Base-by-base conservation (phyloP, 2,329 filamentous ascomycete species). In the Clonostachys byssicola region DNA sequence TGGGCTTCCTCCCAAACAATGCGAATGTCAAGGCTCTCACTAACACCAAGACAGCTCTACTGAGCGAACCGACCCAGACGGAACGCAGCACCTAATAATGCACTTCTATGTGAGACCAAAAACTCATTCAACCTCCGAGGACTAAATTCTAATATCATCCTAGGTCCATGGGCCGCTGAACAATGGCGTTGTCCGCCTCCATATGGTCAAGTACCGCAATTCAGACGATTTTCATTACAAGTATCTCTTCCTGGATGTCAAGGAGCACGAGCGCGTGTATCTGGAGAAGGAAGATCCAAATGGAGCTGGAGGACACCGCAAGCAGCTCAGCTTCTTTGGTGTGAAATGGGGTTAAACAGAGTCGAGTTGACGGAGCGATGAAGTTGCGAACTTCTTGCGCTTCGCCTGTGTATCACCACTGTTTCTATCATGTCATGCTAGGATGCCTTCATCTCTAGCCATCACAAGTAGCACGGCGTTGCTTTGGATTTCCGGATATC, bases 41-140 rank as follows among this genome's bases (percentile, higher is more conserved):
- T 40, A 55, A 45, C 70, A 39, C 30, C 38, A n/a, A 41, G 3
- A 34, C 52, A 88, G 85, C 5, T 86, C 86, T 1, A 82, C 78
- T 0, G 71, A 81, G 18, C 81, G 81, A 51, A 89, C 78, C 7
- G 92, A 96, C 60, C 71, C 77, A 12, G 76, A 82, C 51, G 92
- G 92, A 5, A 84, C 83, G 17, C 85, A 95, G 52, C 91, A 96
- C 63, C 64, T 96, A 52, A 71, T 82, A 52, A 90, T 96, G 79
- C 84, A 90, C 56, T 96, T 96, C 64, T 83, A 94, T 62, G 86
- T 88, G 68, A 56, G 81, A 63, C 5, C 6, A 14, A 23, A 16
- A 44, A 39, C 12, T n/a, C 36, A 8, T 18, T 18, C 36, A 39
- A 8, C 12, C 5, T 5, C 7, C 12, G 7, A 42, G 9, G 52